A percentile compares a stretch with the other conserved stretches of the same genome.
These are phyloP conservation scores for Acanthamoeba sp. DNA, from an alignment of 208 protist genomes.

Conservation along the genomic window DNA sequence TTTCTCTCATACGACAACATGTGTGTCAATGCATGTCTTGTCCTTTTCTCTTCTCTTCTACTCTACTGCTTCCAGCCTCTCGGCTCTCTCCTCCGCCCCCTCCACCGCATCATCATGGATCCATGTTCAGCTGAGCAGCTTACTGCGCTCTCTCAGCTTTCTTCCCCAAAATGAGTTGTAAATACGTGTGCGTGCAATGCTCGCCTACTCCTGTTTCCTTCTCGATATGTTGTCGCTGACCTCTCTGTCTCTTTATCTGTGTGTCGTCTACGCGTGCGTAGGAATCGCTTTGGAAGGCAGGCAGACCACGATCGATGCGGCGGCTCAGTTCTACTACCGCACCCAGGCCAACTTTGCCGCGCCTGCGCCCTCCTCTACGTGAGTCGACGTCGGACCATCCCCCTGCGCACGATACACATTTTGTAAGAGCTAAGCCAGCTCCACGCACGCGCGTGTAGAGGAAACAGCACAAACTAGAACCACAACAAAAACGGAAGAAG, in stretches of 20 bases:
- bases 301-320: slow-evolving; percentile 38
- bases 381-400: no score
- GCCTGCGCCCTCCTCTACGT: not conserved
- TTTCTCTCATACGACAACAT: no score
- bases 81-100: slow-evolving; percentile 68
- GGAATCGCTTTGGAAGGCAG: slow-evolving; percentile 10
- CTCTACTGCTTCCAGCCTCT: not conserved
- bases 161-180: not conserved
- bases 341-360: slow-evolving; percentile 40
- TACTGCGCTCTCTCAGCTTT: not conserved
- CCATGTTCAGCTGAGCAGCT: slow-evolving; percentile 6
- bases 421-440: no score
- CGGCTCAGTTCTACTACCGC: slow-evolving; percentile 44
- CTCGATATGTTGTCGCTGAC: not conserved
- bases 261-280: not conserved
- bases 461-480: no score
- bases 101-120: slow-evolving; percentile 31
- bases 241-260: not conserved
- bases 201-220: not conserved
- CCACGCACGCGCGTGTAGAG: no score
- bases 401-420: no score
- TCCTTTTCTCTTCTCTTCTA: not conserved
- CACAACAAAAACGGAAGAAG: no score
- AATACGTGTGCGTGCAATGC: not conserved
- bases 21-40: no score